Evolutionary conservation across 257 asterid genomes (phyloP), one percentile per base, ranked within the genome.

Genomic region (Gentiana straminea): DNA sequence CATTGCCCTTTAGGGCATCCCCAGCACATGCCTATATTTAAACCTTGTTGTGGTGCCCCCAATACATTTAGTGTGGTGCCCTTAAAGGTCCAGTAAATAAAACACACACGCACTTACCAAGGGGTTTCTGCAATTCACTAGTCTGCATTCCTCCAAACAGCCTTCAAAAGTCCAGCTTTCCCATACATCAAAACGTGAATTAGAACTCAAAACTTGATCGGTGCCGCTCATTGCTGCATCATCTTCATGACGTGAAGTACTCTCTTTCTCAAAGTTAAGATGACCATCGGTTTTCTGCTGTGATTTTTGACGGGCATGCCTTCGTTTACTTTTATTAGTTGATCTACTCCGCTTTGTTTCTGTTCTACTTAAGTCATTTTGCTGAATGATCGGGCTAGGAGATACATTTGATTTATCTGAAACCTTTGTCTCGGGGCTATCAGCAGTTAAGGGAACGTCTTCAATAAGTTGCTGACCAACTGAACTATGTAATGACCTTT

Each of bases 81-180:
- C 0, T 15, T 15, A 15, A 15, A 15, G 24, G 24, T 15, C 24
- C 24, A 15, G 24, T 15, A 15, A 15, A 15, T 15, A 15, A 15
- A 15, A 15, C 24, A 15, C 24, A 15, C 24, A 15, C 24, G 24
- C 24, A 81, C 79, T 75, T 73, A 92, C 99, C 83, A 65, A 64
- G 62, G 97, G 89, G 80, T 92, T 92, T 74, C 97, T 74, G 80
- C 99, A 89, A 76, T 92, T 92, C 60, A 92, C 94, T 47, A 92
- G 86, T 76, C 95, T 79, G 65, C 99, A 92, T 69, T 92, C 94
- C 53, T 86, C 91, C 73, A 82, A 68, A 64, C 86, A 71, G 60
- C 99, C 99, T 78, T 92, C 97, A 67, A 82, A 59, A 33, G 84
- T 88, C 99, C 99, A 92, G 66, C 94, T 86, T 70, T 92, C 99